Conservation (phyloP, 345 rosid species). For the Atalantia buxifolia region DNA sequence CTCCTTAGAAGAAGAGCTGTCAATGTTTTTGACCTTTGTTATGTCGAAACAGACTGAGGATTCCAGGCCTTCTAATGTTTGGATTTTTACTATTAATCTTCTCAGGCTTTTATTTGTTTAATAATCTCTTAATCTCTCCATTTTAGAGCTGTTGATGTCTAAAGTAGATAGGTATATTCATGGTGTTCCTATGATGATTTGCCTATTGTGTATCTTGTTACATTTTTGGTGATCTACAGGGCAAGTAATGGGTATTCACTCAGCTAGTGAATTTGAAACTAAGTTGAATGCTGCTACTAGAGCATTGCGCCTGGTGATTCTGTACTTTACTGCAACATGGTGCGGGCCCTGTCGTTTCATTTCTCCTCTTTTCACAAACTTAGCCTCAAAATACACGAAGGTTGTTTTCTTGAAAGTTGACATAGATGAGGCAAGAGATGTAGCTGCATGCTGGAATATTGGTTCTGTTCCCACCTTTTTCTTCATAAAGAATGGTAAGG, state of each 20-base stretch:
- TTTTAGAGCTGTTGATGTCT: neutral
- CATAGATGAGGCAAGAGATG: slow-evolving; percentile 59
- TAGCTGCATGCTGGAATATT: slow-evolving; percentile 62
- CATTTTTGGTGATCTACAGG: slow-evolving; percentile 36
- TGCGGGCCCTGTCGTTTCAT: slow-evolving; percentile 92
- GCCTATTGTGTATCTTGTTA: neutral
- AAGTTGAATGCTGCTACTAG: slow-evolving; percentile 63
- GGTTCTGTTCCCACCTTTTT: slow-evolving; percentile 75
- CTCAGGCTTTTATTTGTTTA: neutral
- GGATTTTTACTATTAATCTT: neutral
- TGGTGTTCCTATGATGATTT: neutral
- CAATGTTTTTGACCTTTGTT: neutral
- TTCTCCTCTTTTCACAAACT: slow-evolving; percentile 68
- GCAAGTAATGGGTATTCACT: slow-evolving; percentile 66
- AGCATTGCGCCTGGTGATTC: slow-evolving; percentile 65
- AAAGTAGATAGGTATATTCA: neutral
- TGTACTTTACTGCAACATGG: slow-evolving; percentile 95
- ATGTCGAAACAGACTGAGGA: neutral
- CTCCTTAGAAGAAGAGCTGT: neutral
- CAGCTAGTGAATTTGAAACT: slow-evolving; percentile 60
- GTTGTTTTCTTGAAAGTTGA: slow-evolving; percentile 82
- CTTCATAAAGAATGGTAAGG: slow-evolving; percentile 72
- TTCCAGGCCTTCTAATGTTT: neutral
- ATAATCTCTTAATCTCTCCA: neutral
- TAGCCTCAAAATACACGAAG: slow-evolving; percentile 66